Conservation (phyloP, 129 eudicot species). For the Heracleum sosnowskyi region DNA sequence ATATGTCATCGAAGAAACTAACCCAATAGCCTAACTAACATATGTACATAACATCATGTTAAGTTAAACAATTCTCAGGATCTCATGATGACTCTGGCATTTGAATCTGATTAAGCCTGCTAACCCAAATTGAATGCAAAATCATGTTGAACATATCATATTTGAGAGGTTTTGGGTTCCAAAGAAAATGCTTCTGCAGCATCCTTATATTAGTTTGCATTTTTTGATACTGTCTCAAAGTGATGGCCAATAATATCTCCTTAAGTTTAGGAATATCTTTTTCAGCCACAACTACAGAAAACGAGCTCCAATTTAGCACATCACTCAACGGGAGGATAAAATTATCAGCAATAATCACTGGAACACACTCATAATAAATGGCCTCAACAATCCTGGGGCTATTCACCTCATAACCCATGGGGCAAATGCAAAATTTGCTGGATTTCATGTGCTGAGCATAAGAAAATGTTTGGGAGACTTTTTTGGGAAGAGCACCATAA, state of each 20-base stretch:
- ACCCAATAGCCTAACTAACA: neutral
- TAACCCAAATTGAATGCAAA: conserved; percentile 77
- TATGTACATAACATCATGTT: neutral
- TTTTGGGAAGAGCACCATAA: conserved; percentile 48
- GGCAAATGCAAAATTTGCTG: conserved; percentile 87
- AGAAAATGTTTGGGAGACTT: conserved; percentile 41
- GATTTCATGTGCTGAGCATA: conserved; percentile 86
- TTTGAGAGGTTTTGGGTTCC: conserved; percentile 56
- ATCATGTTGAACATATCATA: conserved; percentile 93
- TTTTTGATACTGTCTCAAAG: conserved; percentile 43
- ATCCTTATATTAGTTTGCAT: conserved; percentile 75
- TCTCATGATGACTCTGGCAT: conserved; percentile 12
- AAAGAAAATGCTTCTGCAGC: conserved; percentile 83
- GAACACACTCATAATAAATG: conserved; percentile 81
- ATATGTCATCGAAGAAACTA: neutral
- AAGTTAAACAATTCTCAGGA: neutral
- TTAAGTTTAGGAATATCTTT: conserved; percentile 68
- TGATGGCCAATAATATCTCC: conserved; percentile 59
- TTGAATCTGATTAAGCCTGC: conserved; percentile 72
- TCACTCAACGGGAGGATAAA: conserved; percentile 70
- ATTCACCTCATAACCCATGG: conserved; percentile 93
- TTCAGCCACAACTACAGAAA: conserved; percentile 66
- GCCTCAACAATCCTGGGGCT: conserved; percentile 97
- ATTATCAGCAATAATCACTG: conserved; percentile 87
- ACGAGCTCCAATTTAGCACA: conserved; percentile 72